Evolutionary conservation across 208 protist genomes (phyloP).

Genomic region (Trichomonas tenax): DNA sequence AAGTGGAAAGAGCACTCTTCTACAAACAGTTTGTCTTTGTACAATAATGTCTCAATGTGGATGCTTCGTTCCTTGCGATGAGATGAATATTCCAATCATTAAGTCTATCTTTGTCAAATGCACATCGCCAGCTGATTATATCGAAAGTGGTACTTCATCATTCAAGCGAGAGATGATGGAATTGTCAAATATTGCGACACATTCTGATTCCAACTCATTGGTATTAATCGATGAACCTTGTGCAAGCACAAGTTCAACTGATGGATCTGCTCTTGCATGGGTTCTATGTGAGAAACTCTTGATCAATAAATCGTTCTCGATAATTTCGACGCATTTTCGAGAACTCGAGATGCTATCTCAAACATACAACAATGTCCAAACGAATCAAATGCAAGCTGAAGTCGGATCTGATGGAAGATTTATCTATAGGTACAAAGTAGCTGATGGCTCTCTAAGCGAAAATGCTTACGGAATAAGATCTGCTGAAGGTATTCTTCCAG

Average conservation of each 20-base stretch:
- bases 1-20: background rate
- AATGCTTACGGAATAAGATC: background rate
- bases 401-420: background rate
- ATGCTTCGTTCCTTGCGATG: background rate
- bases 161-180: background rate
- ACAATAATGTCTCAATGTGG: background rate
- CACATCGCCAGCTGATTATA: background rate
- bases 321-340: background rate
- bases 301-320: background rate
- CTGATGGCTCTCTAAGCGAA: background rate
- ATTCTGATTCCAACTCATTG: background rate
- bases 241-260: background rate
- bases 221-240: background rate
- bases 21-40: background rate
- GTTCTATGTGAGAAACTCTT: background rate
- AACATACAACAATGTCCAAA: background rate
- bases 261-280: background rate
- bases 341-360: background rate
- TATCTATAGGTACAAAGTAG: background rate
- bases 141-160: background rate
- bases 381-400: background rate
- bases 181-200: background rate
- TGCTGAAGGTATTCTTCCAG: background rate
- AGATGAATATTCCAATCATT: background rate
- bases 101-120: background rate